These are phyloP conservation scores for Drechslerella dactyloides DNA, from an alignment of 2,329 filamentous ascomycete genomes.

Conservation along the genomic window DNA sequence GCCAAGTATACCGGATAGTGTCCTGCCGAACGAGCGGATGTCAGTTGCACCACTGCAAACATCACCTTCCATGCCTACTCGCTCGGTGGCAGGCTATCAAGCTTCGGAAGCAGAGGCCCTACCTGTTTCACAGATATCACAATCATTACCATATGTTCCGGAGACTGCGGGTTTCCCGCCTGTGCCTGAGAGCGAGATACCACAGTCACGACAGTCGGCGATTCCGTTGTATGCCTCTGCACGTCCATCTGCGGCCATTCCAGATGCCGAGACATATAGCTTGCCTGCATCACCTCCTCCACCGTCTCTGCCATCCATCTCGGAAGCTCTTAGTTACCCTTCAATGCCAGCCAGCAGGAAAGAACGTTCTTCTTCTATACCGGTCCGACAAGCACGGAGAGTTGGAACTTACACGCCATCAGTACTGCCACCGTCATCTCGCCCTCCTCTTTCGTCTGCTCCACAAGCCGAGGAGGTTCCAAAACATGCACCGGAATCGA, in stretches of 20 bases:
- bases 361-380: conserved; percentile 7
- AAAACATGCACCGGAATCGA: neutral
- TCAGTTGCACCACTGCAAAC: neutral
- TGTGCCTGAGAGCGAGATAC: neutral
- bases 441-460: neutral
- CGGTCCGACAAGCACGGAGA: neutral
- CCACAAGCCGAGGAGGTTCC: conserved; percentile 1
- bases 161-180: neutral
- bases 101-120: conserved; percentile 5
- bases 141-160: neutral
- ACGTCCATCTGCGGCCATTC: neutral
- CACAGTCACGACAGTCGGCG: neutral
- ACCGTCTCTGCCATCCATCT: conserved; percentile 32
- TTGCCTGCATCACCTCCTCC: conserved; percentile 40
- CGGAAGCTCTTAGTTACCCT: conserved; percentile 32
- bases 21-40: conserved; percentile 10
- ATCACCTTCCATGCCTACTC: neutral
- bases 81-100: neutral
- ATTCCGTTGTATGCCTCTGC: neutral
- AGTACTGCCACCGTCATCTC: conserved; percentile 6
- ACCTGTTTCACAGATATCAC: neutral
- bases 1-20: conserved; percentile 35
- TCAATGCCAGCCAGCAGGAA: conserved; percentile 22
- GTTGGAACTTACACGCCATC: conserved; percentile 18
- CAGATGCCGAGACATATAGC: conserved; percentile 20